phyloP scores from a whole-genome alignment of 2,329 filamentous ascomycete species.

The Colletotrichum sublineola region DNA sequence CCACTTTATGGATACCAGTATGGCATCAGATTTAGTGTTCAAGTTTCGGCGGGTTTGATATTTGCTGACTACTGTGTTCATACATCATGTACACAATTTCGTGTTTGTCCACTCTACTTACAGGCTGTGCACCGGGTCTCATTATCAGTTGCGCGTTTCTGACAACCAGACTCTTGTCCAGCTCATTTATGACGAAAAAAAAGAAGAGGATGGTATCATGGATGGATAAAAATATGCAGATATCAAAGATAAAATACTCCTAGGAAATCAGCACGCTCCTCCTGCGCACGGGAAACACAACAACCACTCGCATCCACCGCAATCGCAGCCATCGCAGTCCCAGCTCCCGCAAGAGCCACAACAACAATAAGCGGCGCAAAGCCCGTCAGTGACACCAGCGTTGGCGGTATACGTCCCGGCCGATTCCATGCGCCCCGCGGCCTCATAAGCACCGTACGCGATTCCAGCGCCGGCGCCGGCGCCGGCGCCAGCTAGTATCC shows the following conservation, averaged over 20 bases:
- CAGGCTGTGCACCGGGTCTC: not conserved
- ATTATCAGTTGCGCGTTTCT: not conserved
- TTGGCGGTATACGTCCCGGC: not conserved
- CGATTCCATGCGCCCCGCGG: not conserved
- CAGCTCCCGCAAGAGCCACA: not conserved
- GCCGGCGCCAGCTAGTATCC: not conserved
- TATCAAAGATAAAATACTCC: too few relatives aligned
- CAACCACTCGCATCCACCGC: not conserved
- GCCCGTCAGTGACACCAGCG: not conserved
- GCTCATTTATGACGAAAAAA: constrained; percentile 47
- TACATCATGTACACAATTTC: not conserved
- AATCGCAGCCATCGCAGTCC: not conserved
- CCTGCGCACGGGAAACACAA: not conserved
- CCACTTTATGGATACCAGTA: too few relatives aligned
- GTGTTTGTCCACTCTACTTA: not conserved
- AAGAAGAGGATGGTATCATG: not conserved
- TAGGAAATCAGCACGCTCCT: not conserved
- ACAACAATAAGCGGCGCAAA: not conserved
- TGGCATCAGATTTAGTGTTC: too few relatives aligned
- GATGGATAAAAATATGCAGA: not conserved
- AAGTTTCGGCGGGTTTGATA: too few relatives aligned
- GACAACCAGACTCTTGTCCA: not conserved
- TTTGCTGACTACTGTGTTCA: not conserved
- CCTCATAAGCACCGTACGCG: not conserved
- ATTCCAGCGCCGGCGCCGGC: constrained; percentile 2